Conservation (phyloP, 768 basidiomycete genomes). For the Mycena vitilis region DNA sequence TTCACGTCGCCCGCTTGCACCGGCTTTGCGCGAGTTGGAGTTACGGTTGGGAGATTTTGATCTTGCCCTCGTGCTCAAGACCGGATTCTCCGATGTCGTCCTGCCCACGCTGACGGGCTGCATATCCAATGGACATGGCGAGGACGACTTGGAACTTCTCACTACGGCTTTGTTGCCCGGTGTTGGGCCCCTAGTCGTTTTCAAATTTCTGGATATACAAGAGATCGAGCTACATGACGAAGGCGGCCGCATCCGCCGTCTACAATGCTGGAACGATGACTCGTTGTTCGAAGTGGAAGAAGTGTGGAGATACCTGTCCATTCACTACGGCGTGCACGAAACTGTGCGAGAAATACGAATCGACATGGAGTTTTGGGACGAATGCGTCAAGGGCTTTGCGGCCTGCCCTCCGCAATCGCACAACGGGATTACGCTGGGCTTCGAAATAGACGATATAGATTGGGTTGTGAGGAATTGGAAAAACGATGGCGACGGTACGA, state of each 20-base stretch:
- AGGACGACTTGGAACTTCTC: neutral
- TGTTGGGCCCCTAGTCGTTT: conserved; percentile 1
- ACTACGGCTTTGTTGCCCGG: neutral
- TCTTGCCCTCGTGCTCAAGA: neutral
- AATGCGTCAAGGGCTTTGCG: neutral
- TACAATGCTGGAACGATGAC: conserved; percentile 16
- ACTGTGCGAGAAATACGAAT: conserved; percentile 10
- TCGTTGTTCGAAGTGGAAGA: neutral
- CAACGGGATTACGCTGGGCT: neutral
- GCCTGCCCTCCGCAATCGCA: neutral
- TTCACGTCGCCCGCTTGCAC: neutral
- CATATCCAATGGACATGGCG: neutral
- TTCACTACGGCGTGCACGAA: conserved; percentile 2
- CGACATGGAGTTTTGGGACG: neutral
- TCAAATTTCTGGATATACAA: neutral
- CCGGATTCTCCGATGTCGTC: conserved; percentile 9
- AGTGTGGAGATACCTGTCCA: conserved; percentile 3
- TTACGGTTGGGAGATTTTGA: neutral
- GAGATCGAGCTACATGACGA: neutral
- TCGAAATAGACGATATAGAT: neutral
- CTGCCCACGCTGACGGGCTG: conserved; percentile 1
- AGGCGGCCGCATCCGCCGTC: conserved; percentile 5
- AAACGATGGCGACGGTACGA: too few species aligned
- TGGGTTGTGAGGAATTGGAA: too few species aligned
- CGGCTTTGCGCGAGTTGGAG: conserved; percentile 15